phyloP scores from a whole-genome alignment of 1,284 basidiomycete species.

The Thelephora terrestris region DNA sequence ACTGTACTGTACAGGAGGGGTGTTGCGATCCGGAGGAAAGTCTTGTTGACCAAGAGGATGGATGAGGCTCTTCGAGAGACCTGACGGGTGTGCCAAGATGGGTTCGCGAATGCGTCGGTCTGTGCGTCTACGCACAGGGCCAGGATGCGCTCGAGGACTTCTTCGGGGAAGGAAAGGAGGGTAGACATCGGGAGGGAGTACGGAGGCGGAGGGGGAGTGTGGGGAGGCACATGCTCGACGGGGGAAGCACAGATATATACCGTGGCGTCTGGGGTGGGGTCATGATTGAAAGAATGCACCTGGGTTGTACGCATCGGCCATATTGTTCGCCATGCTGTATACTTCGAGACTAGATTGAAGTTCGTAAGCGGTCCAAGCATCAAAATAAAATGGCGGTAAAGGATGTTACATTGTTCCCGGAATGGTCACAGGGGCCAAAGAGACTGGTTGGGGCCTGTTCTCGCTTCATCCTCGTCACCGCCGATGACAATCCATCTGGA shows the following conservation, averaged over 20 bases:
- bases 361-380: background rate
- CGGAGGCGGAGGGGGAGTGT: background rate
- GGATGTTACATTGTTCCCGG: no score
- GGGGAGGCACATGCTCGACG: no score
- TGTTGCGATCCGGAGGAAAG: conserved; percentile 41
- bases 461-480: no score
- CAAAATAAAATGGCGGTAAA: background rate
- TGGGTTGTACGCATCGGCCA: background rate
- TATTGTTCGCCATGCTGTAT: background rate
- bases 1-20: conserved; percentile 43
- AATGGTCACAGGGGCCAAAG: no score
- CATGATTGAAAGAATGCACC: background rate
- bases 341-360: background rate
- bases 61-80: conserved; percentile 15
- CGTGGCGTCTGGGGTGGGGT: background rate
- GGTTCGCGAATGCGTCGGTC: conserved; percentile 13
- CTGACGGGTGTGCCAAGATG: conserved; percentile 22
- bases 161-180: conserved; percentile 35
- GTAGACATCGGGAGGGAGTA: background rate
- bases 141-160: conserved; percentile 44
- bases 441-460: no score
- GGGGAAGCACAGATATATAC: background rate
- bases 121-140: conserved; percentile 24
- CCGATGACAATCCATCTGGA: no score
- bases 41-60: conserved; percentile 37